Evolutionary conservation across 176 grass and related monocot genomes (phyloP), one percentile per base, ranked within the genome.

Genomic region (Alopecurus myosuroides): DNA sequence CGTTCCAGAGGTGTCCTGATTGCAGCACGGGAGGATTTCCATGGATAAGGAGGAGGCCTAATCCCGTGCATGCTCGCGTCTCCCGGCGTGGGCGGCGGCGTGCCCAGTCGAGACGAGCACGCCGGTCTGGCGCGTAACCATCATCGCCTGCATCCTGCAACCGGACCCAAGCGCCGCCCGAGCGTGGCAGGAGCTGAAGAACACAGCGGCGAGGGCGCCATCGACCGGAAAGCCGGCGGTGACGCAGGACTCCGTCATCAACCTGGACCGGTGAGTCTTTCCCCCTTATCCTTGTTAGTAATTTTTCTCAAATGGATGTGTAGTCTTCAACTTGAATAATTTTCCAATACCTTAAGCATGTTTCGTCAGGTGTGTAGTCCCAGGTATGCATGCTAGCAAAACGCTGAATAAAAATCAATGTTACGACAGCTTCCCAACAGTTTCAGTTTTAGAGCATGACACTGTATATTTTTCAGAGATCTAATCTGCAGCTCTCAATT

Each of bases 231-330:
- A 82, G 6, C 65, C 79, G 4, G 80, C 69, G 3, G 76, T 86
- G 12, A 91, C 83, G 0, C 10, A 28, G 6, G 87, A 88, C 19
- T 83, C 87, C 0, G 53, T 92, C 1, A 90, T 98, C 25, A 98
- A 93, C 19, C 89, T 98, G 0, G 93, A 86, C 60, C 91, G 89
- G 95, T 98, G 51, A 95, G 95, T 77, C 10, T 80, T 15, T 30
- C 9, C 28, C 23, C 82, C 9, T 31, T n/a, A 33, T 46, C 10
- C 31, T 26, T n/a, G n/a, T n/a, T n/a, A n/a, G n/a, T n/a, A n/a
- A n/a, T n/a, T n/a, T n/a, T n/a, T n/a, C n/a, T n/a, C n/a, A n/a
- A n/a, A n/a, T n/a, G n/a, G n/a, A n/a, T n/a, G n/a, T n/a, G n/a
- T n/a, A n/a, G n/a, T n/a, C n/a, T n/a, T n/a, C n/a, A n/a, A n/a